A percentile compares a stretch with the other conserved stretches of the same genome.
Evolutionary conservation across 1,284 basidiomycete species (phyloP).

Genomic region (Austropuccinia psidii): DNA sequence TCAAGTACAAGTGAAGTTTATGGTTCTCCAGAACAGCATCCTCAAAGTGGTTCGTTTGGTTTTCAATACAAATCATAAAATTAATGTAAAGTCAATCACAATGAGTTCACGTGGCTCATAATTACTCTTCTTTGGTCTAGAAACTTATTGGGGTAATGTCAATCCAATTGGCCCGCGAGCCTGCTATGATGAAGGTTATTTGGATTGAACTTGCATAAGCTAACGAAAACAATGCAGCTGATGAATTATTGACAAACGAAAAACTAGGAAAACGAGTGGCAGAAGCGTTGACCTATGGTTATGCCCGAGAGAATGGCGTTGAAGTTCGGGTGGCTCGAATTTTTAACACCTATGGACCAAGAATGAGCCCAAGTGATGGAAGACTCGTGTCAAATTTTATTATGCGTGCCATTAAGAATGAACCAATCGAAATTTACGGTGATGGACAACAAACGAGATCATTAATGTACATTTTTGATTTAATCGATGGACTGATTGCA

Average conservation of each 20-base stretch:
- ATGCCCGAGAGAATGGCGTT: conserved; percentile 84
- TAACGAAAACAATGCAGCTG: too few species aligned
- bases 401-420: conserved; percentile 85
- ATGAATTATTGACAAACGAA: background rate
- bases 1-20: conserved; percentile 69
- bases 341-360: conserved; percentile 65
- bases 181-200: conserved; percentile 91
- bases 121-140: background rate
- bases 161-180: conserved; percentile 95
- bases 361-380: conserved; percentile 89
- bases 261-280: conserved; percentile 70
- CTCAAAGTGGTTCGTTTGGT: conserved; percentile 71
- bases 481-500: conserved; percentile 50
- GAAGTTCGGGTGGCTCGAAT: conserved; percentile 92
- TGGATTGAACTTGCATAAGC: conserved; percentile 12
- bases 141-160: conserved; percentile 81
- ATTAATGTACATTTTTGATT: conserved; percentile 65
- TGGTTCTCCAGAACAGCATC: conserved; percentile 59
- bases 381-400: conserved; percentile 98
- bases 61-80: background rate
- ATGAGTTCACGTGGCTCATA: too few species aligned
- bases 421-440: conserved; percentile 94
- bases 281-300: conserved; percentile 89
- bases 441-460: conserved; percentile 93
- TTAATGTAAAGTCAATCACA: too few species aligned